Evolutionary conservation across 1,139 yeast species (phyloP).

Genomic region (Kodamaea suecica): DNA sequence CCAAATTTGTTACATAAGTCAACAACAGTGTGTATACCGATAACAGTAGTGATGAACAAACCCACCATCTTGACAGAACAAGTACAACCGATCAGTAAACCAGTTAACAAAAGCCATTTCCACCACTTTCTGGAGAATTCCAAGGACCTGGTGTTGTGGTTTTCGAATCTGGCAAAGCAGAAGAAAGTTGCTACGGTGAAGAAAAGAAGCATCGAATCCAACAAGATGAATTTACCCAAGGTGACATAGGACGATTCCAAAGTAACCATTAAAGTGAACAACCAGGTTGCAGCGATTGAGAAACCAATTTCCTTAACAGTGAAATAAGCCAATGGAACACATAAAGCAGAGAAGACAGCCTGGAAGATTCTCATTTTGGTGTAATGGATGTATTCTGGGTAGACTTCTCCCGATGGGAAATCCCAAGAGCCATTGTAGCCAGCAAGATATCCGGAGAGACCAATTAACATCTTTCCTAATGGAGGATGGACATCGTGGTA

Average conservation of each 20-base stretch:
- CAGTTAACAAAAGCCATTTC: conserved; percentile 85
- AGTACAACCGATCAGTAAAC: conserved; percentile 69
- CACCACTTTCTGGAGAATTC: conserved; percentile 83
- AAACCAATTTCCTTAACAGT: conserved; percentile 86
- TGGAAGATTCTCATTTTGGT: conserved; percentile 93
- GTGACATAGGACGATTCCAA: conserved; percentile 86
- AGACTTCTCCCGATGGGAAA: conserved; percentile 81
- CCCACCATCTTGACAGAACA: conserved; percentile 90
- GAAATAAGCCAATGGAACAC: conserved; percentile 91
- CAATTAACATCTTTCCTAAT: conserved; percentile 94
- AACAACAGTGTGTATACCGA: conserved; percentile 72
- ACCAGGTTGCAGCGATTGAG: conserved; percentile 80
- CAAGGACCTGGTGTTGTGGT: conserved; percentile 52
- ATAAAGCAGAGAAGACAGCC: conserved; percentile 82
- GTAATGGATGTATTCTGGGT: conserved; percentile 84
- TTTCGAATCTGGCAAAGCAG: conserved; percentile 77
- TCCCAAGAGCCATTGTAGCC: conserved; percentile 96
- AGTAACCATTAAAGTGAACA: conserved; percentile 81
- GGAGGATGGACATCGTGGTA: conserved; percentile 99
- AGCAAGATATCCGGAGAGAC: conserved; percentile 89
- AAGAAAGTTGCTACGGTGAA: conserved; percentile 85
- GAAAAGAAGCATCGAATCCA: conserved; percentile 93
- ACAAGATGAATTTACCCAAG: conserved; percentile 83
- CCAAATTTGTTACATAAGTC: conserved; percentile 72
- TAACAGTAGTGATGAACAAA: conserved; percentile 66